Evolutionary conservation across 257 asterid species (phyloP).

Genomic region (Jaltomata sinuosa): DNA sequence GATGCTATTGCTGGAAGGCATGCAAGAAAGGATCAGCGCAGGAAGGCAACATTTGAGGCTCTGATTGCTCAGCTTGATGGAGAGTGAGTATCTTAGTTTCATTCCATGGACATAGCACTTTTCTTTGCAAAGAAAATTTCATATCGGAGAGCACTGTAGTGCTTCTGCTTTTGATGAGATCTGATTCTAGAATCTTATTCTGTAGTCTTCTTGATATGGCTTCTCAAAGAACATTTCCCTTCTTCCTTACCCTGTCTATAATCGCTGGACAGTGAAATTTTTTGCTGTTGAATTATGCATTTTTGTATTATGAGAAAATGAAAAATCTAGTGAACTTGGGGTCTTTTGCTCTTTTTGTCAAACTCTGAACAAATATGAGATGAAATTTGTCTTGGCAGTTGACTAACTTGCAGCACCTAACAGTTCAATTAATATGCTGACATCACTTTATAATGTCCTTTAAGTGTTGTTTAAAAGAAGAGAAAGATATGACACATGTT

Average conservation of each 20-base stretch:
- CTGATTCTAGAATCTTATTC: slow-evolving; percentile 2
- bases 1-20: slow-evolving; percentile 99
- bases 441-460: not conserved
- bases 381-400: not conserved
- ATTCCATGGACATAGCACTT: not conserved
- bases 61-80: slow-evolving; percentile 92
- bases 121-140: not conserved
- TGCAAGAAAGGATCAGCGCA: slow-evolving; percentile 81
- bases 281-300: not conserved
- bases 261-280: not conserved
- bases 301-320: not conserved
- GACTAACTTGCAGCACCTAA: not conserved
- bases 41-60: slow-evolving; percentile 86
- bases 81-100: slow-evolving; percentile 56
- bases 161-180: not conserved
- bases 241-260: not conserved
- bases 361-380: not conserved
- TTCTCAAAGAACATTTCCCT: not conserved
- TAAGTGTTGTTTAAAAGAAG: not conserved
- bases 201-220: not conserved
- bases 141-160: not conserved
- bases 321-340: not conserved
- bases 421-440: not conserved
- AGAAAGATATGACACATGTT: not conserved
- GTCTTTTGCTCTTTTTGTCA: not conserved